Evolutionary conservation across 2,329 filamentous ascomycete species (phyloP), one percentile per base, ranked within the genome.

Genomic region (Talaromyces sp.): DNA sequence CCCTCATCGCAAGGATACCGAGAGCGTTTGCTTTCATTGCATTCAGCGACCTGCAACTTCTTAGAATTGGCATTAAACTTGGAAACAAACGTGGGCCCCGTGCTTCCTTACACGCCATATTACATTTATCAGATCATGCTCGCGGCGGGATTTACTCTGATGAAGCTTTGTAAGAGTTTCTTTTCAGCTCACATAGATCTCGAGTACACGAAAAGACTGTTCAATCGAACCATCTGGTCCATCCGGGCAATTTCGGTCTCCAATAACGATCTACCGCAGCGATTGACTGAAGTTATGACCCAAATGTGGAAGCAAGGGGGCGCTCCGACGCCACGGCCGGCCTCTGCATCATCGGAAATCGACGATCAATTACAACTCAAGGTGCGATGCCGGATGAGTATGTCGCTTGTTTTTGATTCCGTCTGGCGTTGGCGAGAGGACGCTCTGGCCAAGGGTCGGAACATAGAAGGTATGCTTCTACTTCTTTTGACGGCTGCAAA

Each of bases 61-160:
- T 77, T 83, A 22, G 81, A 83, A 68, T 71, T 74, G n/a, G 79
- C 80, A 17, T 74, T 83, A 68, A 79, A 78, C 39, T 70, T 82
- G 25, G 79, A 79, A 67, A 79, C 75, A 10, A 76, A 76, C 22
- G 74, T 80, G 22, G 80, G 83, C 1, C 79, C 81, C 8, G 78
- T 83, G 39, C 75, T 87, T 11, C 80, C 80, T 65, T 84, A 87
- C 65, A 83, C 83, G 19, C 83, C 80, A 50, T 87, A 85, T 69
- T 89, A 89, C 71, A 83, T 90, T 64, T 86, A 88, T 72, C 87
- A 89, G 73, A 89, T 89, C 82, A 84, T 89, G 72, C 81, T 89
- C 33, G 87, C 87, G 3, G 86, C 84, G 17, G 86, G 85, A 2
- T 89, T 88, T 69, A 86, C 86, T 1, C 76, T 90, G 6, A 78